Conservation (phyloP, 2,329 filamentous ascomycete genomes). For the Gliomastix tumulicola region DNA sequence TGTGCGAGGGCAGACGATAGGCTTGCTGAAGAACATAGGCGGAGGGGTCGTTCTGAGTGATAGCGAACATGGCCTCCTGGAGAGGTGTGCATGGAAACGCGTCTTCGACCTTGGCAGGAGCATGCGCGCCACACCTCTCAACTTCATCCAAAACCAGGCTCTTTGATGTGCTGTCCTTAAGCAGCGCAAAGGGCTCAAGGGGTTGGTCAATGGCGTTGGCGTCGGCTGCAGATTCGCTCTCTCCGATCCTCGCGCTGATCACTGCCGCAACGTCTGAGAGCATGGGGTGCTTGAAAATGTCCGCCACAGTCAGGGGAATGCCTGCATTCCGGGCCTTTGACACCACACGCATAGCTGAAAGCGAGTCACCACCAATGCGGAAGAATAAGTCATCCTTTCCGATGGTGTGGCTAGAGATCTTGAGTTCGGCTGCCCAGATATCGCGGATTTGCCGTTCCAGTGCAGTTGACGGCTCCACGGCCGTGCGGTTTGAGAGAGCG, state of each 20-base stretch:
- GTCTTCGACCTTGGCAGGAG: constrained; percentile 3
- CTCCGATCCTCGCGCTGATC: constrained; percentile 1
- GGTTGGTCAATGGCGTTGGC: no score
- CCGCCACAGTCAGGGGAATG: constrained; percentile 2
- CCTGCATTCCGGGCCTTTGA: constrained; percentile 1
- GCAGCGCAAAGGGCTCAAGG: constrained; percentile 2
- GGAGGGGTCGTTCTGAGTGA: constrained; percentile 9
- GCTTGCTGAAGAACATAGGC: constrained; percentile 12
- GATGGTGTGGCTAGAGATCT: constrained; percentile 20
- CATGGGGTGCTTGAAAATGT: constrained; percentile 5
- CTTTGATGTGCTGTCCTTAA: background rate
- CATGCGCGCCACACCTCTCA: constrained; percentile 3
- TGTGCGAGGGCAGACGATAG: constrained; percentile 6
- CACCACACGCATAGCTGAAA: constrained; percentile 35
- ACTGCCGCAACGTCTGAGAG: constrained; percentile 1
- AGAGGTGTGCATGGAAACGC: constrained; percentile 6
- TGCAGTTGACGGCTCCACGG: background rate
- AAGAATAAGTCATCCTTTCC: constrained; percentile 7
- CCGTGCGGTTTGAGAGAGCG: background rate
- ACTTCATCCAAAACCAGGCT: constrained; percentile 1
- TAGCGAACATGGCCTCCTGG: constrained; percentile 13
- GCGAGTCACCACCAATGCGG: constrained; percentile 40
- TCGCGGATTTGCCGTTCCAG: constrained; percentile 14
- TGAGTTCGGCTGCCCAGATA: constrained; percentile 38
- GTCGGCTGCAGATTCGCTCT: constrained; percentile 1